Evolutionary conservation across 1,139 yeast genomes (phyloP), one percentile per base, ranked within the genome.

Genomic region (Lipomyces yarrowii): DNA sequence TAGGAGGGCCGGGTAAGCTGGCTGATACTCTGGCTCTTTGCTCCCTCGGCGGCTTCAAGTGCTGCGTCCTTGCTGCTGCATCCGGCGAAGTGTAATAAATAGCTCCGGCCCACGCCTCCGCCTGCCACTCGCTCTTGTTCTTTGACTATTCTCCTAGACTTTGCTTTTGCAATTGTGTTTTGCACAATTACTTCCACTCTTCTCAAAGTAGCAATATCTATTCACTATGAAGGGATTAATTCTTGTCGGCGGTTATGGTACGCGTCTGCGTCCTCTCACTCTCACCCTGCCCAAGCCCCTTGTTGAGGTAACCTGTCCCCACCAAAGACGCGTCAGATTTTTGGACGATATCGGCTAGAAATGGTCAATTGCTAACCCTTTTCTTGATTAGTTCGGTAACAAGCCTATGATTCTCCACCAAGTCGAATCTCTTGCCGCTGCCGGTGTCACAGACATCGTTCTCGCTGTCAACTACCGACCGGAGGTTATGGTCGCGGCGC

Each of bases 191-290:
- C 42, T 37, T 37, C n/a, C 21, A 46, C 2, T 30, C 13, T 15
- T 61, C 32, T 15, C 37, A 30, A 35, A 15, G 18, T 10, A 15
- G 26, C 13, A 21, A 23, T 10, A 11, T 35, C 30, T 23, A 33
- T 37, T 26, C 67, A 80, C 60, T 76, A 94, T 94, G 99, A 94
- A 94, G 85, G 99, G 98, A 78, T 87, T 94, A 81, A 94, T 94
- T 85, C 90, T 94, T 80, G 99, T 94, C 76, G 99, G 99, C 78
- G 99, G 99, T 80, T 94, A 92, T 84, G 99, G 99, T 85, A 94
- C 99, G 77, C 96, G 99, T 84, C 90, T 94, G 84, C 93, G 99
- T 87, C 99, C 99, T 71, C 86, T 94, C 68, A 96, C 99, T 70
- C 85, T 96, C 77, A 93, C 99, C 67, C 86, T 90, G 73, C 99